A percentile compares a stretch with the other conserved stretches of the same genome.
Evolutionary conservation across 1,139 yeast species (phyloP).

Genomic region (Groenewaldozyma auringiensis): DNA sequence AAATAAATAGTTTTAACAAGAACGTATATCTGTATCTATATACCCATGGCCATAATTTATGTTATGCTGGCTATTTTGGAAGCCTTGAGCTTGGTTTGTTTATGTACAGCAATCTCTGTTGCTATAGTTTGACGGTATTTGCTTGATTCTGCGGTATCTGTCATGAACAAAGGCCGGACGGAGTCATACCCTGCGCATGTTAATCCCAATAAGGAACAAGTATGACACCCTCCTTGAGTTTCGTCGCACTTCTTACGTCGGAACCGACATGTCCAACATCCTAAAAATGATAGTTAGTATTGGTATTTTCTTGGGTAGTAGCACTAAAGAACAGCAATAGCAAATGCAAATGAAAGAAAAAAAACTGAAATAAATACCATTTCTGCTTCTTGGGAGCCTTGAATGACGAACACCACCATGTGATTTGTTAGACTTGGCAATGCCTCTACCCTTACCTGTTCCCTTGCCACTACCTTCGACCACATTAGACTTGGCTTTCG

Average conservation of each 20-base stretch:
- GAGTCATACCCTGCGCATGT: constrained; percentile 32
- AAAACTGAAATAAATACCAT: constrained; percentile 2
- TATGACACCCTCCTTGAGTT: constrained; percentile 22
- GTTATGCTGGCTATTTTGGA: too few relatives aligned
- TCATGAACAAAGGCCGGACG: constrained; percentile 51
- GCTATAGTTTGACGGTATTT: constrained; percentile 11
- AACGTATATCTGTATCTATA: too few relatives aligned
- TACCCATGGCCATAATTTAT: too few relatives aligned
- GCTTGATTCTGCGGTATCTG: constrained; percentile 9
- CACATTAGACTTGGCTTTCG: too few relatives aligned
- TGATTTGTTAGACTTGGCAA: too few relatives aligned
- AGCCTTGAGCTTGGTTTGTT: too few relatives aligned
- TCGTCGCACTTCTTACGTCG: constrained; percentile 34
- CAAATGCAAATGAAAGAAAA: neutral
- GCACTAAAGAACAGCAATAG: neutral
- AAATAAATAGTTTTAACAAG: too few relatives aligned
- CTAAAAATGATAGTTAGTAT: constrained; percentile 21
- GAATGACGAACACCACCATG: constrained; percentile 6
- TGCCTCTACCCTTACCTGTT: too few relatives aligned
- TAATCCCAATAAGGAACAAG: constrained; percentile 35
- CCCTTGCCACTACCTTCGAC: too few relatives aligned
- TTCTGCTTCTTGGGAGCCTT: constrained; percentile 14
- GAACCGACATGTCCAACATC: constrained; percentile 49
- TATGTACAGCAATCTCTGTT: neutral
- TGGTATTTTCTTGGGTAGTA: too few relatives aligned